Conservation (phyloP, 306 rosid genomes). For the Lablab purpureus region DNA sequence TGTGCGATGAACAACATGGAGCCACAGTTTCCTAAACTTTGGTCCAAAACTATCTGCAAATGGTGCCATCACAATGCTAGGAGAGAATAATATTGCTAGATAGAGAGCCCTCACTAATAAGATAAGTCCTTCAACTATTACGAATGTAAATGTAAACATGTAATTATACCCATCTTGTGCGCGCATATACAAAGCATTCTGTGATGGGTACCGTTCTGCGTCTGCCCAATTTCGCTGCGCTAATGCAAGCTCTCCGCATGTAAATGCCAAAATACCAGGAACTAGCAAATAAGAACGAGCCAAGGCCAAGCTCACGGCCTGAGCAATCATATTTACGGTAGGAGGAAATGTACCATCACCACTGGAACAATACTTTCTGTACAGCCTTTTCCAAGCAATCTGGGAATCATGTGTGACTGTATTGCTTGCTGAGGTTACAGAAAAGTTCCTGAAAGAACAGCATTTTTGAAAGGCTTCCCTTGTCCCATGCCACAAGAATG, state of each 20-base stretch:
- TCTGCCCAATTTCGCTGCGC: constrained; percentile 65
- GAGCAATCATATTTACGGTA: constrained; percentile 75
- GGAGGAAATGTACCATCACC: constrained; percentile 52
- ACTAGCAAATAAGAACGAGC: constrained; percentile 75
- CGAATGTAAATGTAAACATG: constrained; percentile 57
- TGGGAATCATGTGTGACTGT: constrained; percentile 60
- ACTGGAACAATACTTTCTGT: constrained; percentile 58
- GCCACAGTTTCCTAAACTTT: constrained; percentile 80
- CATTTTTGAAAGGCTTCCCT: constrained; percentile 48
- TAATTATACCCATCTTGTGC: constrained; percentile 87
- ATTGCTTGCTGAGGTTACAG: constrained; percentile 55
- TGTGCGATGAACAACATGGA: constrained; percentile 77
- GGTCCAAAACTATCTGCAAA: constrained; percentile 78
- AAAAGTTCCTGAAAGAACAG: constrained; percentile 52
- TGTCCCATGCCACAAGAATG: constrained; percentile 54
- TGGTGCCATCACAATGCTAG: constrained; percentile 88
- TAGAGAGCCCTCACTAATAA: constrained; percentile 78
- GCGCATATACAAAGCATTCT: constrained; percentile 63
- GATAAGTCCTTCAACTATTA: constrained; percentile 69
- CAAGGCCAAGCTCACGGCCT: constrained; percentile 86
- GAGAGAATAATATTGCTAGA: constrained; percentile 82
- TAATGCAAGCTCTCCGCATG: constrained; percentile 84
- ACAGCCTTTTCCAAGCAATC: constrained; percentile 74
- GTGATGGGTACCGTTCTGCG: constrained; percentile 59
- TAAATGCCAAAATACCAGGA: constrained; percentile 84